phyloP scores from a whole-genome alignment of 225 moss, liverwort and hornwort species.

The Ulota crispa region DNA sequence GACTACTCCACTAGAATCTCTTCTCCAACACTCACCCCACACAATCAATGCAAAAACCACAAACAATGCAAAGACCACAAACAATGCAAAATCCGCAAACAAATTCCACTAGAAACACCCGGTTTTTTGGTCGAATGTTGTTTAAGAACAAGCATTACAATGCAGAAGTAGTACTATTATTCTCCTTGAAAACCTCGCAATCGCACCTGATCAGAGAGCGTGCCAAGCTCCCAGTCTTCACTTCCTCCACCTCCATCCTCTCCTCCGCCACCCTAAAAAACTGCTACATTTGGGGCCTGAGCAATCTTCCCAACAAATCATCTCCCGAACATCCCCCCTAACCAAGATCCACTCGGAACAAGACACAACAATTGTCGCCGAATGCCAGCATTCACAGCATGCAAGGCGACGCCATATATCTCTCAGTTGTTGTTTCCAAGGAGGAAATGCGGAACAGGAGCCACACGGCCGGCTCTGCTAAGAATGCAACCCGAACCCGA shows the following conservation, averaged over 20 bases:
- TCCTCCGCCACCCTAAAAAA: neutral
- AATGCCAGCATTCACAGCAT: conserved; percentile 1
- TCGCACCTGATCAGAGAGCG: conserved; percentile 30
- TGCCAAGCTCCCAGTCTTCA: conserved; percentile 14
- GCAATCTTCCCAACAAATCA: neutral
- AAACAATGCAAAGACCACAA: neutral
- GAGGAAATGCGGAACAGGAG: neutral
- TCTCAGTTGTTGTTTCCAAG: neutral
- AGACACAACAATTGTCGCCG: neutral
- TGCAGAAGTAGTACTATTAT: neutral
- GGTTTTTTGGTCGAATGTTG: neutral
- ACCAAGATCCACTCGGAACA: neutral
- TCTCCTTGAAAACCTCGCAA: neutral
- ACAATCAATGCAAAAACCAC: neutral
- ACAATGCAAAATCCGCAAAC: neutral
- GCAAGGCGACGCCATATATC: neutral
- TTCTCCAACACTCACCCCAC: neutral
- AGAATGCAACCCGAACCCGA: too few species aligned
- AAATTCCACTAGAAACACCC: neutral
- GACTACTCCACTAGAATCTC: neutral
- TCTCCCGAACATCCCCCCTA: neutral
- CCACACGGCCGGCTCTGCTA: neutral
- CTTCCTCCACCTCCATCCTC: conserved; percentile 34
- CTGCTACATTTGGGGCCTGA: conserved; percentile 21
- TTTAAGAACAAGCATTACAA: neutral